Conservation (phyloP, 495 filamentous ascomycete genomes). For the Neurospora tetrasperma region DNA sequence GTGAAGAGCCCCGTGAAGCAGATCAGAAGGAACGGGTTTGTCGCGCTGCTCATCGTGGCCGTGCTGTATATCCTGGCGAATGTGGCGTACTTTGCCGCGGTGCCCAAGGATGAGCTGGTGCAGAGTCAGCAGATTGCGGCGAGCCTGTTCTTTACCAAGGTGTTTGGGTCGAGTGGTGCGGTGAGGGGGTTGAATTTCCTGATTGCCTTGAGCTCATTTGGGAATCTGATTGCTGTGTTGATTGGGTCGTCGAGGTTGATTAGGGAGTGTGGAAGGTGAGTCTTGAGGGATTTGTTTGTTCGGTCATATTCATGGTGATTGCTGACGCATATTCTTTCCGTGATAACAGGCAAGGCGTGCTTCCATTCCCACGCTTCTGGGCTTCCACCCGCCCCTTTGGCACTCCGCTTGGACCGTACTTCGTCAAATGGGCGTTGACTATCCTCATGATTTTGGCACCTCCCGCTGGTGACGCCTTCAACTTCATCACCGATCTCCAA, state of each 20-base stretch:
- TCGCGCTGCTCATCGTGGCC: conserved; percentile 37
- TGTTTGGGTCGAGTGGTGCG: conserved; percentile 45
- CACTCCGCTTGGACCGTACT: conserved; percentile 50
- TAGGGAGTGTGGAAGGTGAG: conserved; percentile 47
- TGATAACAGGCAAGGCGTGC: conserved; percentile 47
- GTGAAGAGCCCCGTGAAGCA: conserved; percentile 54
- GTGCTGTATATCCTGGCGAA: conserved; percentile 52
- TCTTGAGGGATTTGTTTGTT: background rate
- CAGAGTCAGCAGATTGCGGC: conserved; percentile 46
- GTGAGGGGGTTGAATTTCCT: conserved; percentile 48
- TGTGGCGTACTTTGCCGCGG: conserved; percentile 51
- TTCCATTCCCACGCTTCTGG: conserved; percentile 54
- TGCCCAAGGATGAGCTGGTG: conserved; percentile 42
- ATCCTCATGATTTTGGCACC: conserved; percentile 56
- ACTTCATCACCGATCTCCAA: conserved; percentile 49
- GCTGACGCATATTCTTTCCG: background rate
- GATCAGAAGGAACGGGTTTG: conserved; percentile 36
- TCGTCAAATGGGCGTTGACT: conserved; percentile 48
- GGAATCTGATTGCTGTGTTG: conserved; percentile 50
- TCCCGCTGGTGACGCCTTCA: conserved; percentile 59
- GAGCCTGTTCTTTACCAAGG: conserved; percentile 47
- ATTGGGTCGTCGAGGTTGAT: conserved; percentile 49
- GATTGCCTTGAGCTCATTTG: conserved; percentile 52
- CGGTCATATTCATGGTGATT: background rate
- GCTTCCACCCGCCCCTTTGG: conserved; percentile 54